A percentile compares a stretch with the other conserved stretches of the same genome.
Conservation (phyloP, 371 early-diverging fungal genomes). For the Paraphysoderma sedebokerense region DNA sequence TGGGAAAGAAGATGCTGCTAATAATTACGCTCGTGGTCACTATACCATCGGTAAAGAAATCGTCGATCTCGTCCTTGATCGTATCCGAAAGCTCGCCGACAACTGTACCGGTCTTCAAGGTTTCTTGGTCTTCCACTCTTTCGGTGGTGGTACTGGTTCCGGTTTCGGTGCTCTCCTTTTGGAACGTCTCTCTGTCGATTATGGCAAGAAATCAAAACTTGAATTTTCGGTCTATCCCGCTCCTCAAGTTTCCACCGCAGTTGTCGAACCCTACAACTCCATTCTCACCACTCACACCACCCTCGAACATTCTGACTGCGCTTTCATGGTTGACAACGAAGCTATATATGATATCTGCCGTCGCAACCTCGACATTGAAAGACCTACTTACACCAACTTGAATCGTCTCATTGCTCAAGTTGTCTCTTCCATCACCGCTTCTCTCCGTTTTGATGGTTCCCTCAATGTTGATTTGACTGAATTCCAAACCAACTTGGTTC, state of each 20-base stretch:
- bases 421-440: slow-evolving; percentile 98
- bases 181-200: slow-evolving; percentile 93
- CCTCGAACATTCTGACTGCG: slow-evolving; percentile 95
- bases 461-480: slow-evolving; percentile 93
- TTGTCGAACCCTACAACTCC: slow-evolving; percentile 98
- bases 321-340: slow-evolving; percentile 99
- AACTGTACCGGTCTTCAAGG: slow-evolving; percentile 96
- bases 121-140: slow-evolving; percentile 94
- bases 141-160: slow-evolving; percentile 98
- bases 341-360: slow-evolving; percentile 98
- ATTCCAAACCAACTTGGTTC: slow-evolving; percentile 96
- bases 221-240: slow-evolving; percentile 99
- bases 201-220: slow-evolving; percentile 97
- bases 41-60: slow-evolving; percentile 98
- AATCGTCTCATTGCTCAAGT: slow-evolving; percentile 99
- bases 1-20: slow-evolving; percentile 98
- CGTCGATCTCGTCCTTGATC: slow-evolving; percentile 89
- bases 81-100: slow-evolving; percentile 93
- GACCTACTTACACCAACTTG: slow-evolving; percentile 94
- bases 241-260: slow-evolving; percentile 94
- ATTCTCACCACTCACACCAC: slow-evolving; percentile 98
- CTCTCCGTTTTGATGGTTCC: slow-evolving; percentile 94
- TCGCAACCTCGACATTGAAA: slow-evolving; percentile 93
- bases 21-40: slow-evolving; percentile 99
- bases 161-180: slow-evolving; percentile 97